These are phyloP conservation scores for Naumovozyma castellii DNA, from an alignment of 805 yeast genomes.

Conservation along the genomic window DNA sequence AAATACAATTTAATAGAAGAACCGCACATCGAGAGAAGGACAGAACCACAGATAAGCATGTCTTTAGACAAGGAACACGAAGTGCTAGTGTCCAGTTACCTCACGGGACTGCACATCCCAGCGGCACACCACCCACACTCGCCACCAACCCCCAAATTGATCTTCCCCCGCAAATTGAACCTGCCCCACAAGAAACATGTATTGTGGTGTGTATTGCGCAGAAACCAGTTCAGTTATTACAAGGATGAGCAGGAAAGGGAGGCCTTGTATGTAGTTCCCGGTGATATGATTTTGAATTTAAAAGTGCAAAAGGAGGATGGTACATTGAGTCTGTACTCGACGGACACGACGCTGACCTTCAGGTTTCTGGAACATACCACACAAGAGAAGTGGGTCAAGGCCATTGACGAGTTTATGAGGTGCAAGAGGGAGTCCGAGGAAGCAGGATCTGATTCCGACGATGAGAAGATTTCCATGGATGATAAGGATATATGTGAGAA, in stretches of 20 bases:
- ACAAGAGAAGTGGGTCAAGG: constrained; percentile 7
- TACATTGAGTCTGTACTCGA: constrained; percentile 12
- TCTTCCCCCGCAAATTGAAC: background rate
- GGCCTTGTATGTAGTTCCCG: constrained; percentile 16
- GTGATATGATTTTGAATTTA: constrained; percentile 9
- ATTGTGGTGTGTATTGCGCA: constrained; percentile 20
- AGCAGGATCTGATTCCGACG: background rate
- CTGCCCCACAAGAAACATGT: background rate
- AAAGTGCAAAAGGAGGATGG: constrained; percentile 6
- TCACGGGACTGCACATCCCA: background rate
- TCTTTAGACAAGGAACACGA: background rate
- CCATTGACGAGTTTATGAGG: constrained; percentile 11
- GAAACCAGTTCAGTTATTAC: constrained; percentile 19
- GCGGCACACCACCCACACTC: background rate
- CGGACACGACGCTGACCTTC: constrained; percentile 10
- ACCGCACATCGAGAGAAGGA: background rate
- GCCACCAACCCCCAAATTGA: background rate
- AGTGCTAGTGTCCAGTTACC: background rate
- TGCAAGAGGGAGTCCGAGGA: background rate
- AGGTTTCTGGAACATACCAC: constrained; percentile 5
- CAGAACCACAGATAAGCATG: background rate
- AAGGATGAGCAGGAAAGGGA: constrained; percentile 17
- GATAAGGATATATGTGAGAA: background rate
- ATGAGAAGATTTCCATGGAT: background rate
- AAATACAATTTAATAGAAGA: background rate